Percentiles rank a stretch among this genome's conserved stretches.
Conservation (phyloP, 139 green algal species). For the Axilococcus clingmanii region DNA sequence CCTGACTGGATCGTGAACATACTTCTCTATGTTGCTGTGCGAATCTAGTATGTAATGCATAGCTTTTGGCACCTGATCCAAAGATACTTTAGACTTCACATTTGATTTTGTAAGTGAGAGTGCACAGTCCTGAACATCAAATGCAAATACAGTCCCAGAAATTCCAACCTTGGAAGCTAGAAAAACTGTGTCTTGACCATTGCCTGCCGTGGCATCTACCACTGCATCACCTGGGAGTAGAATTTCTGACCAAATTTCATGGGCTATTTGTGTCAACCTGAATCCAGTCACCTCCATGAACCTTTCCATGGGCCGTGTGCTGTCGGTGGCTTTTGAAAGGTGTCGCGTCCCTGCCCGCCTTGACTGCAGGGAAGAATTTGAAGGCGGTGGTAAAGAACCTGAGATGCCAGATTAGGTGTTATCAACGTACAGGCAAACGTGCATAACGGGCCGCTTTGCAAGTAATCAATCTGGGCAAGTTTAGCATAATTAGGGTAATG, state of each 20-base stretch:
- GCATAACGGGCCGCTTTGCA: too few species aligned
- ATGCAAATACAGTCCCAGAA: slow-evolving; percentile 29
- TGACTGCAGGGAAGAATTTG: too few species aligned
- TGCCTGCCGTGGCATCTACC: slow-evolving; percentile 46
- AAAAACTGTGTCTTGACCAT: slow-evolving; percentile 53
- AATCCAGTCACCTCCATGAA: slow-evolving; percentile 19
- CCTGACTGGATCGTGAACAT: slow-evolving; percentile 1
- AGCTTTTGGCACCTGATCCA: not conserved
- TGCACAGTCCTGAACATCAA: slow-evolving; percentile 50
- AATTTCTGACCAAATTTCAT: slow-evolving; percentile 26
- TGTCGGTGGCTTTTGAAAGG: too few species aligned
- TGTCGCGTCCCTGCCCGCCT: too few species aligned
- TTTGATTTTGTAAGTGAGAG: not conserved
- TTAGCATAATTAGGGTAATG: too few species aligned
- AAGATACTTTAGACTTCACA: not conserved
- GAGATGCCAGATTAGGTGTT: too few species aligned
- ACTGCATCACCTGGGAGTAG: slow-evolving; percentile 38
- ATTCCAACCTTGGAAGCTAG: slow-evolving; percentile 41
- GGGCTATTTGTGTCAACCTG: slow-evolving; percentile 17
- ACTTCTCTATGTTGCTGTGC: not conserved
- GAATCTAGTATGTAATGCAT: not conserved
- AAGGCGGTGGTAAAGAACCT: too few species aligned
- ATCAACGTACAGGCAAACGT: too few species aligned
- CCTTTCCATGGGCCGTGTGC: too few species aligned
- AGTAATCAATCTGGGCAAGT: too few species aligned